phyloP scores from a whole-genome alignment of 2,329 filamentous ascomycete species.

The Neurospora crassa region DNA sequence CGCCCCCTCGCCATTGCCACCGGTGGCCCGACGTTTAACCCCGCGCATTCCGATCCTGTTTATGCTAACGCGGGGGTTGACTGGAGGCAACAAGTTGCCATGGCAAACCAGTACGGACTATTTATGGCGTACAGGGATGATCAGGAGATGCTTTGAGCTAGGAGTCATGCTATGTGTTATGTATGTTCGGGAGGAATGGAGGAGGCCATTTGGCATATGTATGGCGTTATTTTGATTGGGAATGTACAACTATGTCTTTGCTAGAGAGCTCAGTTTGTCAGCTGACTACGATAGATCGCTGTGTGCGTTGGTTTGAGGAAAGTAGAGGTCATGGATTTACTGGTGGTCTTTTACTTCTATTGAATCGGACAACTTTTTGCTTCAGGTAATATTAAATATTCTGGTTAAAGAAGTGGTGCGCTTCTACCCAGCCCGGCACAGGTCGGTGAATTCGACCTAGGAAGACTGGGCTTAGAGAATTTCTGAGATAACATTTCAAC shows the following conservation, averaged over 20 bases:
- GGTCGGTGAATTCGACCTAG: background rate
- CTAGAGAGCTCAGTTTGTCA: background rate
- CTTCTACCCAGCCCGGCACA: background rate
- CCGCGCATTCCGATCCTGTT: slow-evolving; percentile 51
- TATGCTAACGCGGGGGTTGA: slow-evolving; percentile 38
- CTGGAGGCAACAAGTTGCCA: slow-evolving; percentile 36
- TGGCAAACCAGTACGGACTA: slow-evolving; percentile 61
- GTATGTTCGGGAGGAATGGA: background rate
- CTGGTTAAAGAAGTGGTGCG: background rate
- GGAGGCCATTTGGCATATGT: background rate
- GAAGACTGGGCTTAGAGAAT: background rate
- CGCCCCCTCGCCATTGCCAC: slow-evolving; percentile 19
- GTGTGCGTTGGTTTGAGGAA: background rate
- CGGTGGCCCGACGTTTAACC: slow-evolving; percentile 13
- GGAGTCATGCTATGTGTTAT: background rate
- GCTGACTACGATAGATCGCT: background rate
- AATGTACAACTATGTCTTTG: background rate
- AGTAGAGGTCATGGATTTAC: background rate
- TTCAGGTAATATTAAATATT: background rate
- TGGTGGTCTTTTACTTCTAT: background rate
- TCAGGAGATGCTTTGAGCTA: slow-evolving; percentile 16
- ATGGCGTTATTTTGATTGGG: background rate
- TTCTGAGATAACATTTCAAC: background rate
- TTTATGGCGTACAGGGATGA: slow-evolving; percentile 25
- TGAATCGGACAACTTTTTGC: background rate